Base-by-base conservation (phyloP, 371 early-diverging fungal species). In the Mortierella polycephala region DNA sequence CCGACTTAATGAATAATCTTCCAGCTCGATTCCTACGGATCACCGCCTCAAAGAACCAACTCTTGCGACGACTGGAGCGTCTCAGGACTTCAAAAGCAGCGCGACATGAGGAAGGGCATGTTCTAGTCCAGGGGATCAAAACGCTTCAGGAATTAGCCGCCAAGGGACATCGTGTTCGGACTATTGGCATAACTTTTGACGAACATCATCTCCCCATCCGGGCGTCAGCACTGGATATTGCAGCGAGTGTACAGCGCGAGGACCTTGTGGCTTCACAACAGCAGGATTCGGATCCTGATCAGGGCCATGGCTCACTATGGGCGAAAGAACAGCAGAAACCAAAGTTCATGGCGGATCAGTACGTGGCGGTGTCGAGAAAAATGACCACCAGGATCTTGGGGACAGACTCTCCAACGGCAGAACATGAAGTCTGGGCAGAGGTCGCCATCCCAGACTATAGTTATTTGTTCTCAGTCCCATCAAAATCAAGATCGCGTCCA, bases 371-470 rank as follows among this genome's bases (percentile, higher is more conserved):
- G 30, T 68, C 77, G 13, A 47, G 59, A 39, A 56, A 60, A 11
- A 6, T 65, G 54, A 77, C 77, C 0, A 64, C 71, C 11, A 57
- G 54, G 14, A 67, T 77, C 14, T 40, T 77, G 44, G 77, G 77
- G 4, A 77, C 77, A 8, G 68, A 77, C 21, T 77, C 77, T n/a
- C 63, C 52, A 12, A 60, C 69, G 0, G 44, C 68, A 0, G 72
- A 67, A 7, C 77, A 77, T 40, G 77, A 77, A 30, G 77, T 77
- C 1, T 77, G 71, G 71, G 77, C 77, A 20, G 68, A 71, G 51
- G 77, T 77, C 9, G 63, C 57, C 30, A 71, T 68, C 13, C 67
- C 68, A 10, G 64, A 77, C 37, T 54, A 61, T 45, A 51, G 52
- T 4, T 40, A 39, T 16, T 51, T 64, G n/a, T 77, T 77, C 40